These are phyloP conservation scores for Wickerhamomyces sp. DNA, from an alignment of 1,139 yeast genomes.

Conservation along the genomic window DNA sequence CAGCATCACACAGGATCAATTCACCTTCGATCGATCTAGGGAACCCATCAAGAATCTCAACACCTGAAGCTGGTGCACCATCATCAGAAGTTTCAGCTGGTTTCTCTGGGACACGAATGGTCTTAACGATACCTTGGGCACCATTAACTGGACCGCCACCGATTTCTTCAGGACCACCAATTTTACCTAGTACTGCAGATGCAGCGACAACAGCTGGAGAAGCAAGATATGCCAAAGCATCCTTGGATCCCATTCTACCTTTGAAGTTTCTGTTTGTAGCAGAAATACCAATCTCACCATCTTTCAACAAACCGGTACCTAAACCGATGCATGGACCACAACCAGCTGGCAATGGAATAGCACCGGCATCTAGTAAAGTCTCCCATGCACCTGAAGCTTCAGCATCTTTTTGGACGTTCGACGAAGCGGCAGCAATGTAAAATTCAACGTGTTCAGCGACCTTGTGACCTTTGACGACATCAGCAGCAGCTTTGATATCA, in stretches of 20 bases:
- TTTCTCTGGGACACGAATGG: constrained; percentile 41
- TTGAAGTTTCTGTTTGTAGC: constrained; percentile 98
- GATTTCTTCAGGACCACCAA: constrained; percentile 88
- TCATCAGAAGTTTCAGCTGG: constrained; percentile 26
- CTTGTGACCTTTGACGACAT: constrained; percentile 71
- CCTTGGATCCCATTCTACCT: constrained; percentile 98
- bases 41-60: constrained; percentile 81
- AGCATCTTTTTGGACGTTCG: constrained; percentile 88
- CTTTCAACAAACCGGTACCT: constrained; percentile 88
- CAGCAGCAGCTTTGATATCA: constrained; percentile 93
- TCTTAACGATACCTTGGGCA: constrained; percentile 28
- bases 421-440: constrained; percentile 96
- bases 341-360: constrained; percentile 93
- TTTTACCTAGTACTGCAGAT: constrained; percentile 87
- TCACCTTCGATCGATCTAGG: constrained; percentile 88
- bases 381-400: constrained; percentile 91
- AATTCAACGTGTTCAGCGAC: constrained; percentile 88
- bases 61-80: constrained; percentile 36
- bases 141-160: constrained; percentile 37
- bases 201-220: constrained; percentile 99
- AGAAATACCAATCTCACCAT: constrained; percentile 96
- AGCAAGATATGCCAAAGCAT: constrained; percentile 92
- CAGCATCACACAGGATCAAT: constrained; percentile 91
- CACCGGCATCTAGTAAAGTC: constrained; percentile 84
- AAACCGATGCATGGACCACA: constrained; percentile 99